These are phyloP conservation scores for Arthrobotrys entomopaga DNA, from an alignment of 2,329 filamentous ascomycete genomes.

Conservation along the genomic window DNA sequence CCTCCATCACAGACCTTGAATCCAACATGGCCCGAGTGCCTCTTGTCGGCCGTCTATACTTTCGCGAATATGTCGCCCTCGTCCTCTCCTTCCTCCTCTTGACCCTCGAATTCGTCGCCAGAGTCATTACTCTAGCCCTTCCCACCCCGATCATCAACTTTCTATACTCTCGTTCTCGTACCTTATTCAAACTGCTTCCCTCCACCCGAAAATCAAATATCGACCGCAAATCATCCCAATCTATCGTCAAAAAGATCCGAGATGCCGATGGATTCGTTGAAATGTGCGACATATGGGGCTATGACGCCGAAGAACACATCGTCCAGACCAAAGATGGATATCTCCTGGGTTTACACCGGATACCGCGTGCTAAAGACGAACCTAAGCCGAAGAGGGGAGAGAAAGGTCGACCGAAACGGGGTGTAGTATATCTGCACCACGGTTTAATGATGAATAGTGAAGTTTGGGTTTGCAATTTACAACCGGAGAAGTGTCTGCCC, in stretches of 20 bases:
- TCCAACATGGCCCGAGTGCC: conserved; percentile 69
- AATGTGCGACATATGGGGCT: conserved; percentile 89
- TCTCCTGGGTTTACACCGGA: conserved; percentile 84
- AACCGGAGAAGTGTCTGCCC: conserved; percentile 83
- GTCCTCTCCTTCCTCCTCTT: conserved; percentile 85
- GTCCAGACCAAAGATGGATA: conserved; percentile 95
- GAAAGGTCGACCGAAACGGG: conserved; percentile 75
- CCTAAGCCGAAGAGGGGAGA: conserved; percentile 77
- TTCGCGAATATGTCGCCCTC: conserved; percentile 85
- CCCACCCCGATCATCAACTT: conserved; percentile 83
- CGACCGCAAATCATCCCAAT: conserved; percentile 73
- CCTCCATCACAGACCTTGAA: conserved; percentile 24
- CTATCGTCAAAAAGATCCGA: conserved; percentile 78
- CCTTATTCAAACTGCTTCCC: conserved; percentile 81
- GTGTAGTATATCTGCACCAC: conserved; percentile 92
- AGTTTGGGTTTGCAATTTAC: conserved; percentile 94
- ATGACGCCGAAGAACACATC: conserved; percentile 94
- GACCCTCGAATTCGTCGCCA: conserved; percentile 81
- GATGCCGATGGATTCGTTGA: conserved; percentile 92
- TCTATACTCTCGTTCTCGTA: conserved; percentile 83
- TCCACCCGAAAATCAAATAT: conserved; percentile 72
- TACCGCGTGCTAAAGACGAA: conserved; percentile 86
- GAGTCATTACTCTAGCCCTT: conserved; percentile 85
- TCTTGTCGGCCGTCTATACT: conserved; percentile 71
- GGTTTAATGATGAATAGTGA: conserved; percentile 97